Conservation (phyloP, 106 monocot species). For the Vanilla planifolia region DNA sequence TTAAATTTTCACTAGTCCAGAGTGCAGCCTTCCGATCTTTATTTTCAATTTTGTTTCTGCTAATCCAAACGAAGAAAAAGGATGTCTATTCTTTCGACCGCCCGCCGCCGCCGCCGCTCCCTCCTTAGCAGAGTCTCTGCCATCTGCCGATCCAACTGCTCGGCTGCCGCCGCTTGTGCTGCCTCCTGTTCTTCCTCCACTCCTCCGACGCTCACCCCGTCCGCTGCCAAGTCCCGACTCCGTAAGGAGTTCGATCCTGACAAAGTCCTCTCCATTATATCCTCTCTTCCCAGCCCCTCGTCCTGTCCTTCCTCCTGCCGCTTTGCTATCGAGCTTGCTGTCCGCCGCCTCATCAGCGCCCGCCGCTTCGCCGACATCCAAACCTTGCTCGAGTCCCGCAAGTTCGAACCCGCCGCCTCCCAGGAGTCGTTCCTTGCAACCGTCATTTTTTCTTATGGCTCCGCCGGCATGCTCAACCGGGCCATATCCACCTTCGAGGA, state of each 20-base stretch:
- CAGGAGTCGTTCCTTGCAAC: constrained; percentile 40
- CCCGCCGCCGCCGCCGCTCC: background rate
- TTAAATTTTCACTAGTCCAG: no score
- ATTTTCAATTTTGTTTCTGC: background rate
- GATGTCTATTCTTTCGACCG: background rate
- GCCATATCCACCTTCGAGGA: constrained; percentile 43
- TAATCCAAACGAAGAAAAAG: background rate
- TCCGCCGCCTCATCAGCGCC: constrained; percentile 38
- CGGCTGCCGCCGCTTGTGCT: constrained; percentile 8
- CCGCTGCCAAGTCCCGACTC: constrained; percentile 20
- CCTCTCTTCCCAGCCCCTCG: constrained; percentile 11
- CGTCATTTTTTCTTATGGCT: constrained; percentile 46
- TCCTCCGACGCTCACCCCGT: constrained; percentile 4
- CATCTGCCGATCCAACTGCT: background rate
- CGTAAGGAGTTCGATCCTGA: constrained; percentile 29
- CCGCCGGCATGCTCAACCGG: constrained; percentile 36
- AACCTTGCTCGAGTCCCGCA: constrained; percentile 25
- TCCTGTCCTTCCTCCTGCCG: constrained; percentile 18
- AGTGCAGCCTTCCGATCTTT: no score
- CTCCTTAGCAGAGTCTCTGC: background rate
- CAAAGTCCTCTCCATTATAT: constrained; percentile 22
- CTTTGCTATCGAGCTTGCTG: constrained; percentile 32
- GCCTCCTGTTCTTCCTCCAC: constrained; percentile 7
- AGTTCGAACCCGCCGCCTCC: background rate
- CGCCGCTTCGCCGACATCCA: constrained; percentile 32